Conservation (phyloP, 768 basidiomycete genomes). For the Naematelia encephala region DNA sequence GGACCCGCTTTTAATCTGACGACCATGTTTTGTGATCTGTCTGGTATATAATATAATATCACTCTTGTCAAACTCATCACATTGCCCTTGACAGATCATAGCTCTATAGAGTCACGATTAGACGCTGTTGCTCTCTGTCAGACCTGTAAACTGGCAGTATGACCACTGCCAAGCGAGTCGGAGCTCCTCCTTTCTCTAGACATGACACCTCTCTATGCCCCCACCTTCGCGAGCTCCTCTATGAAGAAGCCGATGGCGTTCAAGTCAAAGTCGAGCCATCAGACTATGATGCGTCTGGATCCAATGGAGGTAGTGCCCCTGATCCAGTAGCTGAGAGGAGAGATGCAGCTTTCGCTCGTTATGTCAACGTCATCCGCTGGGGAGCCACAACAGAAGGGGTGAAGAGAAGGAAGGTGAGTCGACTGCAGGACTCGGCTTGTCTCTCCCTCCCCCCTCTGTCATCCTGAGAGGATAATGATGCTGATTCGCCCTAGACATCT, state of each 20-base stretch:
- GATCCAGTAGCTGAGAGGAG: not conserved
- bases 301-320: too few species aligned
- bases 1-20: too few species aligned
- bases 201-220: constrained; percentile 29
- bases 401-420: constrained; percentile 28
- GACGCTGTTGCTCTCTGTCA: too few species aligned
- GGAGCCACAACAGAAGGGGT: constrained; percentile 23
- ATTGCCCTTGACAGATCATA: too few species aligned
- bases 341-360: constrained; percentile 7
- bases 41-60: too few species aligned
- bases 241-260: not conserved
- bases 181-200: not conserved
- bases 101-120: too few species aligned
- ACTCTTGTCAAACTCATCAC: too few species aligned
- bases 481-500: constrained; percentile 14
- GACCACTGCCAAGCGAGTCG: not conserved
- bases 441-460: not conserved
- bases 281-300: too few species aligned
- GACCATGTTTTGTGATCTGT: too few species aligned
- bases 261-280: constrained; percentile 1
- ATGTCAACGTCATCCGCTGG: constrained; percentile 27
- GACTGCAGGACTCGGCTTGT: not conserved
- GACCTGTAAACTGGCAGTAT: not conserved
- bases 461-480: not conserved
- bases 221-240: constrained; percentile 21